These are phyloP conservation scores for Geotrichum bryndzae DNA, from an alignment of 1,139 yeast genomes.

Conservation along the genomic window DNA sequence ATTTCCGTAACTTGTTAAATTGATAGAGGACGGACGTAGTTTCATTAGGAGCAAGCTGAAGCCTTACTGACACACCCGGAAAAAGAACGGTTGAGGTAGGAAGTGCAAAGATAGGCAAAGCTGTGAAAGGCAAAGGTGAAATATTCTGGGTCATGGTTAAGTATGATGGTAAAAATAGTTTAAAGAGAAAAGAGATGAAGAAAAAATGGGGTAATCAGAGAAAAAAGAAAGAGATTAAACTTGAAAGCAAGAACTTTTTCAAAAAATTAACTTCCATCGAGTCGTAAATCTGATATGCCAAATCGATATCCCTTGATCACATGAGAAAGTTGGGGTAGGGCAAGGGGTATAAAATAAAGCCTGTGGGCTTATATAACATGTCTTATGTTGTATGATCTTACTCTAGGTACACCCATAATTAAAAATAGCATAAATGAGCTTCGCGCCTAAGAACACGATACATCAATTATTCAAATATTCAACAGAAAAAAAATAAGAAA, in stretches of 20 bases:
- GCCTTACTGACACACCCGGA: slow-evolving; percentile 25
- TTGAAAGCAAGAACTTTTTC: background rate
- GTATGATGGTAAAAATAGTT: background rate
- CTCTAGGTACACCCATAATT: too few relatives aligned
- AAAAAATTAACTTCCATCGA: too few relatives aligned
- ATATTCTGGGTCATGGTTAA: background rate
- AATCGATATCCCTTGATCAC: background rate
- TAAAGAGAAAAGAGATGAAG: background rate
- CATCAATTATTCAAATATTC: too few relatives aligned
- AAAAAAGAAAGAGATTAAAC: background rate
- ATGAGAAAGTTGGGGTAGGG: background rate
- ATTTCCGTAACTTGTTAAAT: slow-evolving; percentile 8
- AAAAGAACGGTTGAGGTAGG: slow-evolving; percentile 23
- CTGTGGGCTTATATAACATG: too few relatives aligned
- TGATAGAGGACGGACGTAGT: slow-evolving; percentile 15
- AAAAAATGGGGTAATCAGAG: background rate
- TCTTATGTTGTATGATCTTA: too few relatives aligned
- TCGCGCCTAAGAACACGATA: too few relatives aligned
- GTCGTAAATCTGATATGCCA: background rate
- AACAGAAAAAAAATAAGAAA: too few relatives aligned
- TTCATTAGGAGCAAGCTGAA: slow-evolving; percentile 18
- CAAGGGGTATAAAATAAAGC: too few relatives aligned
- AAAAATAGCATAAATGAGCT: too few relatives aligned
- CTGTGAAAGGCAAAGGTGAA: background rate
- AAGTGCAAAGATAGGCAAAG: slow-evolving; percentile 21